phyloP scores from a whole-genome alignment of 2,329 filamentous ascomycete species.

The Aspergillus pseudoterreus region DNA sequence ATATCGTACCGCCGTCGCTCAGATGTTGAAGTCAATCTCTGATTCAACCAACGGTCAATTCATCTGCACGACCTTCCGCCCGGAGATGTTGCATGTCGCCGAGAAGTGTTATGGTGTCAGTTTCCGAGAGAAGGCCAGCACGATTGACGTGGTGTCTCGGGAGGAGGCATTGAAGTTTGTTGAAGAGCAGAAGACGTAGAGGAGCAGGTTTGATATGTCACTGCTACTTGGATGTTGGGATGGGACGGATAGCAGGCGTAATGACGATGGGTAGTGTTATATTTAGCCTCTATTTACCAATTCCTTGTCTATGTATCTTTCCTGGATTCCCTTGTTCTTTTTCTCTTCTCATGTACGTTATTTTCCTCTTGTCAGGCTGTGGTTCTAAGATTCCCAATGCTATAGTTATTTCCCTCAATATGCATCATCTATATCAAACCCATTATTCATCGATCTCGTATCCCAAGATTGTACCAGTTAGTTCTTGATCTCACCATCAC shows the following conservation, averaged over 20 bases:
- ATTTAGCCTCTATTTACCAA: conserved; percentile 3
- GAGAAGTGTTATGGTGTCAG: conserved; percentile 98
- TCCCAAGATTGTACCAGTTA: background rate
- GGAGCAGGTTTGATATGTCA: background rate
- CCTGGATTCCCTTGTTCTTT: background rate
- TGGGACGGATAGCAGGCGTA: conserved; percentile 14
- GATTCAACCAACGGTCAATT: conserved; percentile 66
- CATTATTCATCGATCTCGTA: background rate
- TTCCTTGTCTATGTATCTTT: background rate
- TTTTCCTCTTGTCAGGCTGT: conserved; percentile 1
- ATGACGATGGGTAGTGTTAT: conserved; percentile 7
- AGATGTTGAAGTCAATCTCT: conserved; percentile 77
- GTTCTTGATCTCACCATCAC: background rate
- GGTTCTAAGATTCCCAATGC: conserved; percentile 18
- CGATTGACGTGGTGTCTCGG: conserved; percentile 81
- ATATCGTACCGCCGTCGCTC: conserved; percentile 91
- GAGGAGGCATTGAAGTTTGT: conserved; percentile 92
- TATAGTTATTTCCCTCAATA: conserved; percentile 4
- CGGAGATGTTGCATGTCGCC: conserved; percentile 90
- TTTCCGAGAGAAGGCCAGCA: conserved; percentile 86
- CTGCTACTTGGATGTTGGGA: conserved; percentile 9
- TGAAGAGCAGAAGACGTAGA: conserved; percentile 66
- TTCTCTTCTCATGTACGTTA: conserved; percentile 7
- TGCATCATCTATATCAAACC: background rate
- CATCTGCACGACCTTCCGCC: conserved; percentile 97